Evolutionary conservation across 129 eudicot genomes (phyloP).

Genomic region (Kitagawia praeruptora): DNA sequence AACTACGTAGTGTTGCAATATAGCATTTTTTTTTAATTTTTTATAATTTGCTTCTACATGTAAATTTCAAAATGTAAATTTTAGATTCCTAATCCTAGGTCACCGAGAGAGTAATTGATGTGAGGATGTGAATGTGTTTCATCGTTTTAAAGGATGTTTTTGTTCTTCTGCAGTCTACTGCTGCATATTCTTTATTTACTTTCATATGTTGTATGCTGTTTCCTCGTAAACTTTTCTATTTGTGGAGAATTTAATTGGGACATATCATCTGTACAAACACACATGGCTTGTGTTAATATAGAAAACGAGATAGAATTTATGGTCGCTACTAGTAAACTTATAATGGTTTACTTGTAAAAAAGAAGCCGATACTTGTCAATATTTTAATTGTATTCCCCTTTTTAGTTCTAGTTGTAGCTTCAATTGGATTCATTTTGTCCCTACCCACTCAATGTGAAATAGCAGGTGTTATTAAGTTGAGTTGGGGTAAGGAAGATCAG

Average conservation of each 20-base stretch:
- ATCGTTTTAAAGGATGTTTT: constrained; percentile 66
- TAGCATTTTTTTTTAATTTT: too few relatives aligned
- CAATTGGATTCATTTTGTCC: not conserved
- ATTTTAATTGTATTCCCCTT: not conserved
- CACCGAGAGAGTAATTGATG: constrained; percentile 48
- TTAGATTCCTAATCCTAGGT: not conserved
- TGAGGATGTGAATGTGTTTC: constrained; percentile 82
- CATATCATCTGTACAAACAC: not conserved
- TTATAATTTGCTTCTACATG: not conserved
- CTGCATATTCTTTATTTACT: constrained; percentile 14
- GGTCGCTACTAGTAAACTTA: not conserved
- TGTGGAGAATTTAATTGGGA: not conserved
- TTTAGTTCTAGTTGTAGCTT: not conserved
- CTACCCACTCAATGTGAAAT: not conserved
- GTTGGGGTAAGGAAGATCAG: not conserved
- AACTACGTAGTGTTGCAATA: not conserved
- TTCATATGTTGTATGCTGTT: not conserved
- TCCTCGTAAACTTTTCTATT: not conserved
- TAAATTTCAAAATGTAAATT: not conserved
- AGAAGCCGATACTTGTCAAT: not conserved
- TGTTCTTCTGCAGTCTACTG: constrained; percentile 92
- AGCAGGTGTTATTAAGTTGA: not conserved
- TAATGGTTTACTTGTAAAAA: not conserved
- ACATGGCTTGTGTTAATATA: not conserved
- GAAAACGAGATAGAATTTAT: not conserved